phyloP scores from a whole-genome alignment of 768 basidiomycete genomes.

The Trichaptum fuscoviolaceum region DNA sequence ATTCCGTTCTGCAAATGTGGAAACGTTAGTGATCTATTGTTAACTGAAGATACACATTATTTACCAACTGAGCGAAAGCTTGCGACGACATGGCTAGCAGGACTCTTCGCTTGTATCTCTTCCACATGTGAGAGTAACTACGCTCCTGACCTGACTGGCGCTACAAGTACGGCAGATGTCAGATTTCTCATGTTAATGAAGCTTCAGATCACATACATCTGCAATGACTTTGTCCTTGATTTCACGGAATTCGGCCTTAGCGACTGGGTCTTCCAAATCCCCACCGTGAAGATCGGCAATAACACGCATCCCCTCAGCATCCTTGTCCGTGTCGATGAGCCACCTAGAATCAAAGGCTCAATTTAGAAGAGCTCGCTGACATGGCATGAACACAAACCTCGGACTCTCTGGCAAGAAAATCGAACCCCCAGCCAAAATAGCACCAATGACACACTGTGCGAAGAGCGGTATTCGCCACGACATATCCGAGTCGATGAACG shows the following conservation, averaged over 20 bases:
- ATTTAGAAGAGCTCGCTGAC: neutral
- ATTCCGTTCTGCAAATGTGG: slow-evolving; percentile 72
- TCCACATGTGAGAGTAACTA: slow-evolving; percentile 82
- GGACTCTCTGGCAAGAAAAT: slow-evolving; percentile 89
- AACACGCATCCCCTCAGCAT: slow-evolving; percentile 78
- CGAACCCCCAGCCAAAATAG: slow-evolving; percentile 72
- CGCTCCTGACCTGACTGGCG: slow-evolving; percentile 71
- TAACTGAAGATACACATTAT: slow-evolving; percentile 24
- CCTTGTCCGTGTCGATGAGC: slow-evolving; percentile 84
- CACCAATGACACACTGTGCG: slow-evolving; percentile 83
- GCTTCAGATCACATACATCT: slow-evolving; percentile 41
- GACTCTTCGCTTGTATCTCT: slow-evolving; percentile 78
- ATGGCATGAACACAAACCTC: slow-evolving; percentile 38
- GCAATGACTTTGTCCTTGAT: slow-evolving; percentile 76
- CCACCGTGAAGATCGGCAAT: slow-evolving; percentile 89
- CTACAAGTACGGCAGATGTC: slow-evolving; percentile 31
- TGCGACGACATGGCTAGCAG: slow-evolving; percentile 93
- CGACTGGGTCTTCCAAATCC: slow-evolving; percentile 57
- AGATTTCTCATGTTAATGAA: neutral
- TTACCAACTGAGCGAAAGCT: slow-evolving; percentile 88
- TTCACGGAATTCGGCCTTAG: slow-evolving; percentile 82
- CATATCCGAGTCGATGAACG: slow-evolving; percentile 76
- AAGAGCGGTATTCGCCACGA: slow-evolving; percentile 92
- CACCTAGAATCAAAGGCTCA: slow-evolving; percentile 42
- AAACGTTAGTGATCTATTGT: slow-evolving; percentile 5